Evolutionary conservation across 257 asterid species (phyloP), one percentile per base, ranked within the genome.

Genomic region (Solanum peruvianum): DNA sequence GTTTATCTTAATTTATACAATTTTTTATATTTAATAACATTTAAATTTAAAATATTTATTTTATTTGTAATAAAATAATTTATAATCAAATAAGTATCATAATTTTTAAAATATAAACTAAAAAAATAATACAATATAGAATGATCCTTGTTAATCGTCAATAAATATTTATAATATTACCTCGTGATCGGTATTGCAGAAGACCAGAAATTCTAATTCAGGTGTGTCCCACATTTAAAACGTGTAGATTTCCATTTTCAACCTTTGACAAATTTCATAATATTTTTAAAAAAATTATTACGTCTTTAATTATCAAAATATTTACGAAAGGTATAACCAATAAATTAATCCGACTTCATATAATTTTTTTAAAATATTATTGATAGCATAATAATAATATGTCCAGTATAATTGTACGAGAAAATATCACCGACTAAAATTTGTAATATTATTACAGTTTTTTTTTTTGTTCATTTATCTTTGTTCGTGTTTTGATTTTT

Each of bases 361-460:
- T 18, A 1, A 7, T 41, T 9, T 16, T 56, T 2, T 52, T 20
- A 56, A 56, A 56, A 56, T 0, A 20, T 7, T 2, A 18, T 3
- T 52, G 0, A 52, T 0, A 1, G 1, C 2, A 52, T 52, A 7
- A 2, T 0, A 52, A 56, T 56, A 56, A 56, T n/a, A 56, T 56
- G 0, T 56, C 0, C 0, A 56, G 0, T 20, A 4, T 20, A 52
- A 56, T 18, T 4, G 0, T n/a, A 56, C 1, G 3, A 56, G 0
- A 56, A 56, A 56, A 7, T 56, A 15, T 15, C 9, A 20, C n/a
- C 1, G 3, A 18, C 10, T 56, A 56, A 23, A 56, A 56, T 56
- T 56, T 52, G 21, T 49, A 15, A 49, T 49, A 49, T 49, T 49
- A 49, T 8, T 49, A 15, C 8, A 49, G 20, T 49, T 5, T 13